Evolutionary conservation across 179 eudicot species (phyloP), one percentile per base, ranked within the genome.

Genomic region (Spergularia azorica): DNA sequence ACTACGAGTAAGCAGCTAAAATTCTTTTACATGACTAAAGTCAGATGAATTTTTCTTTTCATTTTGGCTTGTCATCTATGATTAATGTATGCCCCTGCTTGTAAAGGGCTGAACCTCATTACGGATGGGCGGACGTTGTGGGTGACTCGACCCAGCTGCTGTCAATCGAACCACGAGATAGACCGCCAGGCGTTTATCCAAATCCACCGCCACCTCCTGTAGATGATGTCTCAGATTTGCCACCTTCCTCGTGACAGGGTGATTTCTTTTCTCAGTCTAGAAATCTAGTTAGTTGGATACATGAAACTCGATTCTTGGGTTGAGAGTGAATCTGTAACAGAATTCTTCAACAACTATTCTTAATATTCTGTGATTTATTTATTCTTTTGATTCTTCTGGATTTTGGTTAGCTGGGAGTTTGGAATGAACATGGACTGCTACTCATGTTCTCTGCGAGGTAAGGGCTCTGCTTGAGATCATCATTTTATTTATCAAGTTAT

Each of bases 101-200:
- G 8, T 58, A 68, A 73, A 94, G 98, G 90, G 92, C 94, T 64
- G 97, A 94, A 43, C 96, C 98, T 73, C 98, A 92, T 84, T 92
- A 90, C 50, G 98, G 98, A 83, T 94, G 98, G 98, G 98, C 97
- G 9, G 97, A 94, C 52, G 96, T 94, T 3, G 97, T 94, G 62
- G 98, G 98, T 16, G 96, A 94, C 86, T 94, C 98, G 26, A 86
- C 82, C 21, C 97, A 92, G 77, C 79, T 94, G 82, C 87, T 94
- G 54, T 94, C 97, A 9, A 92, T 94, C 65, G 72, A 88, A 81
- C 97, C 97, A 16, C 90, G 75, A 17, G 98, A 94, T 70, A 87
- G 90, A 75, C 98, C 97, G 15, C 98, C 96, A 9, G 96, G 97
- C 9, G 85, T 92, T 38, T 90, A 69, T 76, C 97, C 97, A 62